phyloP scores from a whole-genome alignment of 148 eudicot species.

The Linanthus parryae region DNA sequence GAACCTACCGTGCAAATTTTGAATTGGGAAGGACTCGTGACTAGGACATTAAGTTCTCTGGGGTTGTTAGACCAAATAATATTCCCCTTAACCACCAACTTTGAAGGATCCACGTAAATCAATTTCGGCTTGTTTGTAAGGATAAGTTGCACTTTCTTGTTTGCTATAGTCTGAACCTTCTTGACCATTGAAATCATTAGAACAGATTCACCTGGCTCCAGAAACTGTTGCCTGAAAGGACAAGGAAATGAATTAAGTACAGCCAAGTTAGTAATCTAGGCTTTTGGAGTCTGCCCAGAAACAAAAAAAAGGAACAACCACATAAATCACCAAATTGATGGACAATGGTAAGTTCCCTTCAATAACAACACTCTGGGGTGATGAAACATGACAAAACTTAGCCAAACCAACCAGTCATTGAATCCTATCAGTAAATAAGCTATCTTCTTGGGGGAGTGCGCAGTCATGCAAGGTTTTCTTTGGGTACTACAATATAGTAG shows the following conservation, averaged over 20 bases:
- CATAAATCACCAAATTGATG: no score
- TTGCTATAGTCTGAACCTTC: constrained; percentile 76
- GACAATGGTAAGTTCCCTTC: no score
- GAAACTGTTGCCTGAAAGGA: constrained; percentile 69
- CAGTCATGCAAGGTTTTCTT: no score
- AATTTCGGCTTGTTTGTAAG: constrained; percentile 87
- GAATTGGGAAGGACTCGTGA: constrained; percentile 63
- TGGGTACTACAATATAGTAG: no score
- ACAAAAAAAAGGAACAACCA: no score
- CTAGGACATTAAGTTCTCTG: constrained; percentile 74
- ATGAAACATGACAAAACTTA: no score
- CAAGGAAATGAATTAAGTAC: not conserved
- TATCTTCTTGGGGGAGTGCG: no score
- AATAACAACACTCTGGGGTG: no score
- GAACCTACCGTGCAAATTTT: constrained; percentile 81
- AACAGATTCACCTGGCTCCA: constrained; percentile 84
- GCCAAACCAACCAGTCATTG: no score
- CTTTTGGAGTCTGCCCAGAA: no score
- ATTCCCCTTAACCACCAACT: constrained; percentile 71
- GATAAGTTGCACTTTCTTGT: constrained; percentile 94
- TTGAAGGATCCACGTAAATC: constrained; percentile 82
- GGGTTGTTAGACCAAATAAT: constrained; percentile 85
- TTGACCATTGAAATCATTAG: constrained; percentile 96
- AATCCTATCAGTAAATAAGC: no score
- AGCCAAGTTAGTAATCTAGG: no score